Evolutionary conservation across 2,329 filamentous ascomycete species (phyloP).

Genomic region (Cladosporium oxysporum): DNA sequence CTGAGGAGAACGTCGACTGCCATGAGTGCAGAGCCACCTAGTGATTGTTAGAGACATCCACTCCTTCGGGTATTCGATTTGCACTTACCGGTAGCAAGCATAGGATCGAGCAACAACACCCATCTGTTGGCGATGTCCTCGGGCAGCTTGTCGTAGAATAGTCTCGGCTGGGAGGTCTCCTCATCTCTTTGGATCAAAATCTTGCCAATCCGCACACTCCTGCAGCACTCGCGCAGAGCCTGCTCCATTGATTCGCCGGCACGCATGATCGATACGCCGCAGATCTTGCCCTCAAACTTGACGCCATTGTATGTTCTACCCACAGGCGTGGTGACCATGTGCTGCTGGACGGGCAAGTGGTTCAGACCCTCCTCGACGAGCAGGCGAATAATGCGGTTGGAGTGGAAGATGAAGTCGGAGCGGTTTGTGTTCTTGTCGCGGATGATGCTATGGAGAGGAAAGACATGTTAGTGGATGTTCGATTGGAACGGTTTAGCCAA

Average conservation of each 20-base stretch:
- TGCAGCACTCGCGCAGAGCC: constrained; percentile 91
- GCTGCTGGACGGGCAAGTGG: constrained; percentile 87
- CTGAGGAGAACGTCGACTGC: constrained; percentile 90
- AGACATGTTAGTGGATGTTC: constrained; percentile 3
- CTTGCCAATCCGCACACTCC: constrained; percentile 97
- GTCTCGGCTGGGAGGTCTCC: constrained; percentile 84
- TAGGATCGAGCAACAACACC: constrained; percentile 94
- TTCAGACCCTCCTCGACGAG: constrained; percentile 97
- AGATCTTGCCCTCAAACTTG: constrained; percentile 96
- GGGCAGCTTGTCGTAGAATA: constrained; percentile 97
- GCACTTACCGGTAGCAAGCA: constrained; percentile 87
- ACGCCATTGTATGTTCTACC: constrained; percentile 86
- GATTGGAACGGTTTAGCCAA: not conserved
- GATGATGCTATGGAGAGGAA: constrained; percentile 72
- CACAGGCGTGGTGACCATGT: constrained; percentile 87
- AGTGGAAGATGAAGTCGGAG: constrained; percentile 99
- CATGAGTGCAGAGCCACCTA: constrained; percentile 94
- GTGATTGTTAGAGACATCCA: not conserved
- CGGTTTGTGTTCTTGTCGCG: constrained; percentile 85
- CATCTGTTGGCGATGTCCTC: constrained; percentile 90
- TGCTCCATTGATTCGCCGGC: constrained; percentile 99
- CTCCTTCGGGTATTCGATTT: constrained; percentile 16
- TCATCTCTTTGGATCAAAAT: constrained; percentile 97
- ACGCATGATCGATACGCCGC: constrained; percentile 97
- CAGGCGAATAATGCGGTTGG: constrained; percentile 94